phyloP scores from a whole-genome alignment of 2,329 filamentous ascomycete genomes.

The Exserohilum rostratum region DNA sequence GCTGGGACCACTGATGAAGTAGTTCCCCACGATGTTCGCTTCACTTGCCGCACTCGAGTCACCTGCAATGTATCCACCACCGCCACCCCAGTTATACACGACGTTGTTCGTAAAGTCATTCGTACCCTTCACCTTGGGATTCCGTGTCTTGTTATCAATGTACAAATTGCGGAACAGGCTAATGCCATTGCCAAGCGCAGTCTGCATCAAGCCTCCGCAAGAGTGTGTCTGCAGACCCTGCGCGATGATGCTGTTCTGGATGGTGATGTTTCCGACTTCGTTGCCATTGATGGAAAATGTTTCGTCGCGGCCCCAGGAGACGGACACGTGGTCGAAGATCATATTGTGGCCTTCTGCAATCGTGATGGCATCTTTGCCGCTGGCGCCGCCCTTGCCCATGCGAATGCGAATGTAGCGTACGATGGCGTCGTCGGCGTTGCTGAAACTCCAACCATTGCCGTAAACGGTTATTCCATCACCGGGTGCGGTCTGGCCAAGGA shows the following conservation, averaged over 20 bases:
- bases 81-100: slow-evolving; percentile 63
- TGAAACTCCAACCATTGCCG: slow-evolving; percentile 61
- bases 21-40: slow-evolving; percentile 63
- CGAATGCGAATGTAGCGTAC: slow-evolving; percentile 63
- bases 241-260: slow-evolving; percentile 61
- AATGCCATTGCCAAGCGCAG: slow-evolving; percentile 53
- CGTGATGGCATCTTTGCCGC: slow-evolving; percentile 60
- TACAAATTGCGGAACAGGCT: slow-evolving; percentile 62
- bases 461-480: slow-evolving; percentile 60
- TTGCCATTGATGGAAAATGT: slow-evolving; percentile 60
- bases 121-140: slow-evolving; percentile 63
- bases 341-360: slow-evolving; percentile 61
- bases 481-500: slow-evolving; percentile 59
- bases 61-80: slow-evolving; percentile 62
- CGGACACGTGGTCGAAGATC: slow-evolving; percentile 63
- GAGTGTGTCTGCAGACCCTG: slow-evolving; percentile 62
- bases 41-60: slow-evolving; percentile 56
- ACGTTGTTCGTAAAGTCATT: slow-evolving; percentile 61
- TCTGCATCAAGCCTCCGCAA: slow-evolving; percentile 60
- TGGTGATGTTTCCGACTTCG: slow-evolving; percentile 55
- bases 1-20: slow-evolving; percentile 62
- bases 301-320: slow-evolving; percentile 63
- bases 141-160: slow-evolving; percentile 63
- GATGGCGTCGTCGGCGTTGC: slow-evolving; percentile 60
- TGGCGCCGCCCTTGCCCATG: slow-evolving; percentile 59